These are phyloP conservation scores for Clonostachys byssicola DNA, from an alignment of 2,329 filamentous ascomycete genomes.

Conservation along the genomic window DNA sequence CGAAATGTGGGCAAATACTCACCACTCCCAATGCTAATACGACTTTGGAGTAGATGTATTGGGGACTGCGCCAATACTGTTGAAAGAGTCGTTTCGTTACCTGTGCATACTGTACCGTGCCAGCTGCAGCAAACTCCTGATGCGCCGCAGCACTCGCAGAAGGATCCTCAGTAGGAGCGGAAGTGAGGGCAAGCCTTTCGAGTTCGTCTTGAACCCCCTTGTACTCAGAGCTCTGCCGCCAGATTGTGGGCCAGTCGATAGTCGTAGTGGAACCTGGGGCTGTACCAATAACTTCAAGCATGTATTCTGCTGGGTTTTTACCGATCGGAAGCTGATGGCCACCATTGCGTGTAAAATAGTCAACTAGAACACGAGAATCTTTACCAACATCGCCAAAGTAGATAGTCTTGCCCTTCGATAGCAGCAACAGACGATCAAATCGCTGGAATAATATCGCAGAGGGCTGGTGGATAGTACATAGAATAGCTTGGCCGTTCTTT, in stretches of 20 bases:
- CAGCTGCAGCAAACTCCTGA: conserved; percentile 66
- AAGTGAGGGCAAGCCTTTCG: conserved; percentile 18
- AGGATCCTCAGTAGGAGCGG: neutral
- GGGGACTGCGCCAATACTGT: conserved; percentile 75
- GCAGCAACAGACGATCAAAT: conserved; percentile 54
- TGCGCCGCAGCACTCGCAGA: conserved; percentile 14
- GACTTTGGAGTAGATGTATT: conserved; percentile 69
- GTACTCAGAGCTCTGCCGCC: conserved; percentile 25
- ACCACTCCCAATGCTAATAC: conserved; percentile 22
- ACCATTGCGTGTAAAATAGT: conserved; percentile 60
- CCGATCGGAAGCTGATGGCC: conserved; percentile 47
- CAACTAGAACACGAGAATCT: conserved; percentile 25
- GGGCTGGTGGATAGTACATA: conserved; percentile 49
- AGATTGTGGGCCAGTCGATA: conserved; percentile 29
- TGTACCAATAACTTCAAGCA: conserved; percentile 42
- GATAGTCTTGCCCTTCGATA: conserved; percentile 36
- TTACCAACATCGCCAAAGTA: conserved; percentile 79
- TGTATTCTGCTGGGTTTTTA: conserved; percentile 66
- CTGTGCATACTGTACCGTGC: conserved; percentile 53
- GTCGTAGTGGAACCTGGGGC: conserved; percentile 43
- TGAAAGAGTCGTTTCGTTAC: conserved; percentile 65
- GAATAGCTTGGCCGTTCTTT: conserved; percentile 38
- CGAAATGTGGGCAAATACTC: conserved; percentile 43
- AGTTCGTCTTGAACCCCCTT: conserved; percentile 17
- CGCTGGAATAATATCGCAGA: conserved; percentile 30